Conservation (phyloP, 805 yeast species). For the Saccharomycodes ludwigii region DNA sequence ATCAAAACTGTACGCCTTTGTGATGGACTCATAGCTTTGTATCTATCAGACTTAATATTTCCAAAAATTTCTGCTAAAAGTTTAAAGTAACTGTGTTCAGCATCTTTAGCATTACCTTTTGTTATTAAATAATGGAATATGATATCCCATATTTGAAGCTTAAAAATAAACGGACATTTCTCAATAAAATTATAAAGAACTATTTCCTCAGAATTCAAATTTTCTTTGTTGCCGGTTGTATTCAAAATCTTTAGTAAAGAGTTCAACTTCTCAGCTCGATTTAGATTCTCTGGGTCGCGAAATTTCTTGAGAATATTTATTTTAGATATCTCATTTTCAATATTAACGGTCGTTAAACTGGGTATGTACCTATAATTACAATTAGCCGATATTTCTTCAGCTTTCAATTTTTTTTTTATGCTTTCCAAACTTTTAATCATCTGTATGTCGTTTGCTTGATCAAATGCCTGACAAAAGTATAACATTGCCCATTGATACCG, state of each 20-base stretch:
- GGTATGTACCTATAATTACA: no score
- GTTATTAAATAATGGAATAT: conserved; percentile 44
- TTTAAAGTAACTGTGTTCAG: conserved; percentile 38
- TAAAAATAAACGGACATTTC: conserved; percentile 52
- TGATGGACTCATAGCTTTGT: conserved; percentile 13
- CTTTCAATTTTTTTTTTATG: no score
- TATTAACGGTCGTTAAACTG: no score
- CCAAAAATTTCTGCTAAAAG: conserved; percentile 34
- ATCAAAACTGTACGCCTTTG: conserved; percentile 33
- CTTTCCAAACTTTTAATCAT: no score
- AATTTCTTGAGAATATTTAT: conserved; percentile 28
- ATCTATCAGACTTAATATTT: conserved; percentile 22
- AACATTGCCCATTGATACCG: no score
- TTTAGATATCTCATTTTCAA: no score
- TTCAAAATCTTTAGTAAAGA: conserved; percentile 5
- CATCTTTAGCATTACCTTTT: conserved; percentile 19
- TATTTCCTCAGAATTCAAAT: conserved; percentile 23
- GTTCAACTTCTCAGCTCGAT: no score
- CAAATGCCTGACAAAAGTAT: no score
- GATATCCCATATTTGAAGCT: conserved; percentile 64
- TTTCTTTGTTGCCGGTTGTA: background rate
- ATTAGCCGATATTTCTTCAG: no score
- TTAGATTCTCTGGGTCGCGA: conserved; percentile 10
- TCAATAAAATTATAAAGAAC: conserved; percentile 53
- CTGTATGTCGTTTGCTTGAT: no score